These are phyloP conservation scores for Lasiosphaeriaceae sp. DNA, from an alignment of 495 filamentous ascomycete species.

Conservation along the genomic window DNA sequence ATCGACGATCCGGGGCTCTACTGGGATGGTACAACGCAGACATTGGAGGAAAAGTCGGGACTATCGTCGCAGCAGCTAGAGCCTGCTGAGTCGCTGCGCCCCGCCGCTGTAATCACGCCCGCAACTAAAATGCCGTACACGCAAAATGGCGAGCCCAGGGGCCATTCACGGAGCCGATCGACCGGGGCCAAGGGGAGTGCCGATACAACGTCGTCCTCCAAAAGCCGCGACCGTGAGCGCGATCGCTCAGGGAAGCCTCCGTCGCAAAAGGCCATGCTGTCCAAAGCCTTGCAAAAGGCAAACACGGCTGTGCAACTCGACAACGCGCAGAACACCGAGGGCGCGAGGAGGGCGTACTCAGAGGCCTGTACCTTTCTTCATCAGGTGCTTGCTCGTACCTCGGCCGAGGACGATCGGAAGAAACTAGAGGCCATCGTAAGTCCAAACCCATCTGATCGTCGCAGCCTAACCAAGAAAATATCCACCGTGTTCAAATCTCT, in stretches of 20 bases:
- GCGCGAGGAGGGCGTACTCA: constrained; percentile 83
- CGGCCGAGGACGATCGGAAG: constrained; percentile 73
- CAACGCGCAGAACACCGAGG: constrained; percentile 90
- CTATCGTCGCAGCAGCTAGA: constrained; percentile 13
- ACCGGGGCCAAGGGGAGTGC: constrained; percentile 38
- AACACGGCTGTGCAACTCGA: constrained; percentile 93
- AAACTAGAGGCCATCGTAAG: constrained; percentile 90
- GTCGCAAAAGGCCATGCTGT: constrained; percentile 89
- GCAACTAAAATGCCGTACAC: constrained; percentile 28
- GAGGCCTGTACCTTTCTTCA: constrained; percentile 84
- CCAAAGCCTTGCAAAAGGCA: constrained; percentile 87
- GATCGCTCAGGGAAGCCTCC: constrained; percentile 37
- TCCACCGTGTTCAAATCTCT: not conserved
- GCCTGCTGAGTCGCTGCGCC: constrained; percentile 9
- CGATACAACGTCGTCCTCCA: constrained; percentile 32
- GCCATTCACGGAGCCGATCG: constrained; percentile 49
- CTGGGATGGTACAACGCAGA: constrained; percentile 24
- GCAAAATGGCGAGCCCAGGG: constrained; percentile 32
- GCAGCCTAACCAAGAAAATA: not conserved
- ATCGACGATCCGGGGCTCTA: constrained; percentile 14
- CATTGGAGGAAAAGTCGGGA: constrained; percentile 15
- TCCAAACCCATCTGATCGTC: constrained; percentile 15
- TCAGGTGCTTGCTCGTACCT: constrained; percentile 79
- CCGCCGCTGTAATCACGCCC: constrained; percentile 9
- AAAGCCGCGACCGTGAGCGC: constrained; percentile 27